Percentiles rank a stretch among this genome's conserved stretches.
These are phyloP conservation scores for Hyphodiscus hymeniophilus DNA, from an alignment of 495 filamentous ascomycete genomes.

Conservation along the genomic window DNA sequence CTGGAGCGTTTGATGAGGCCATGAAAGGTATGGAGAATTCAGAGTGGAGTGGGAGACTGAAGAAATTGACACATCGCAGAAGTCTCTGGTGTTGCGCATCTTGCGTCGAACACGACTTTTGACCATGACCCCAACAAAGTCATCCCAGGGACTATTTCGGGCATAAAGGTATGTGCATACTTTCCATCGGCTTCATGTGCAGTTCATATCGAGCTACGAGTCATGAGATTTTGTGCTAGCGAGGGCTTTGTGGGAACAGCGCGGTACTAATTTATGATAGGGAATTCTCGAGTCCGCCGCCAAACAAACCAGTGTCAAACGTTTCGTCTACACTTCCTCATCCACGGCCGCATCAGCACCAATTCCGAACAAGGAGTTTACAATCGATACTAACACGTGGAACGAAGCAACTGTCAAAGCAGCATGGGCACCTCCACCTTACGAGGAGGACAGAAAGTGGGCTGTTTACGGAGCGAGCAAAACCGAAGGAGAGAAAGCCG, in stretches of 20 bases:
- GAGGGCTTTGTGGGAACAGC: conserved; percentile 12
- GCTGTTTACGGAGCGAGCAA: conserved; percentile 44
- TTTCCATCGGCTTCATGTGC: too few species aligned
- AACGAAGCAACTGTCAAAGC: conserved; percentile 36
- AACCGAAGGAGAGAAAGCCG: conserved; percentile 37
- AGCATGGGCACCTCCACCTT: conserved; percentile 36
- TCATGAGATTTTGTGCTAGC: not conserved
- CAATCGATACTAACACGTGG: conserved; percentile 34
- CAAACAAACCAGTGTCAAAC: conserved; percentile 33
- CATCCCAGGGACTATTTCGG: conserved; percentile 34
- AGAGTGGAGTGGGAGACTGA: not conserved
- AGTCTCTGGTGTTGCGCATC: conserved; percentile 31
- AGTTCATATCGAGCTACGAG: not conserved
- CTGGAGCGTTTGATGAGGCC: conserved; percentile 32
- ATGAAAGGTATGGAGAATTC: conserved; percentile 29
- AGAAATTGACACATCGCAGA: not conserved
- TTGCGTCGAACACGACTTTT: conserved; percentile 35
- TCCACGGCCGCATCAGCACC: conserved; percentile 31
- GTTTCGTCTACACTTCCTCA: conserved; percentile 47
- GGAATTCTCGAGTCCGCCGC: conserved; percentile 38
- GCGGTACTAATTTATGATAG: conserved; percentile 8
- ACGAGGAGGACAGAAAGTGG: conserved; percentile 18
- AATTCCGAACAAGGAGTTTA: conserved; percentile 18
- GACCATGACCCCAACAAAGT: conserved; percentile 33
- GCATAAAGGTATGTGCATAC: conserved; percentile 17